Evolutionary conservation across 1,139 yeast genomes (phyloP), one percentile per base, ranked within the genome.

Genomic region (Pichia terricola): DNA sequence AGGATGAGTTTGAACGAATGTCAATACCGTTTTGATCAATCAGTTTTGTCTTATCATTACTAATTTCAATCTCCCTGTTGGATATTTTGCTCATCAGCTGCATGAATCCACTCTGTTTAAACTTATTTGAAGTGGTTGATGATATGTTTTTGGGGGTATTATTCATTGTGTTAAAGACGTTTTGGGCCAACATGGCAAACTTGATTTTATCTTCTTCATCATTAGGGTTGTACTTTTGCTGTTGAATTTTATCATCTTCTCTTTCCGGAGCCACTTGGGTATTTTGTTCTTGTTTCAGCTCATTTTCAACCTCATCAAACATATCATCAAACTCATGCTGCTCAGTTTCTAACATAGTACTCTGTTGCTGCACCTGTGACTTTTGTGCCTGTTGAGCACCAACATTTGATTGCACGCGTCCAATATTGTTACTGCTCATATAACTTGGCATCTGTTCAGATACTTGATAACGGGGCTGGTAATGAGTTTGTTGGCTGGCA

Each of bases 11-110:
- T 7, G 47, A 38, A 16, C 46, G 38, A 34, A 45, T 43, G 35
- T 45, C 48, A 11, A 32, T 32, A 8, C 48, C 48, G 34, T 39
- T 26, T 31, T 45, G 48, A 39, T 59, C 61, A 31, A 60, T 50
- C 31, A 62, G 53, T 41, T 55, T 58, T 35, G 59, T 54, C 8
- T 55, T 55, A 3, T 48, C 43, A 26, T 48, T 44, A 42, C 56
- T 58, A 11, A 62, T 49, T 40, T 60, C 63, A 32, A 61, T 59
- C 42, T 60, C 56, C 41, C 62, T 53, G n/a, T 52, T 51, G 10
- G 64, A 54, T 3, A 62, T 59, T 39, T 47, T 49, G 30, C 54
- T 52, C 66, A 62, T 62, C 26, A 62, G 46, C 34, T 58, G 57
- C 45, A 62, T 46, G 37, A 62, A 62, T 25, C 56, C 57, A n/a